Evolutionary conservation across 768 basidiomycete genomes (phyloP), one percentile per base, ranked within the genome.

Genomic region (Russula compacta): DNA sequence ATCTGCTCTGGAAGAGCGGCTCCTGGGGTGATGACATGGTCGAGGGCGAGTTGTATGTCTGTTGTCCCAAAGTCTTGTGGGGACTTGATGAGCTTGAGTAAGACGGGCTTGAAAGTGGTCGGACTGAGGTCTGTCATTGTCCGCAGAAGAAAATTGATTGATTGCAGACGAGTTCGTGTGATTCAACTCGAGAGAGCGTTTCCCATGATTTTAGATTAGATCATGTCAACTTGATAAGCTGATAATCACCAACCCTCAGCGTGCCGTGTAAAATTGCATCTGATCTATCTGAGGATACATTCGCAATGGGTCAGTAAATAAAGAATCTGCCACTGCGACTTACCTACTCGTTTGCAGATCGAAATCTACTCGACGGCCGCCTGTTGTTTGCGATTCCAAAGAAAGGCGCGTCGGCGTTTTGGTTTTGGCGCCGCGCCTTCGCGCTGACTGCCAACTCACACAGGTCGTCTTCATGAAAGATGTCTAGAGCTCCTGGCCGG

Each of bases 371-470:
- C 56, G 81, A 91, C 63, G 93, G 92, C 50, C 83, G 94, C 46
- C 70, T 95, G 63, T 78, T 99, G 42, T 95, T 99, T 67, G 95
- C 95, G 9, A 91, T 99, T 67, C 95, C 95, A 2, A 98, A 98
- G 79, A 99, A 98, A 83, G 95, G 95, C 86, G 64, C 50, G 66
- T 6, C 15, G 7, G 8, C 29, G 3, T n/a, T 32, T 2, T 5
- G 19, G 7, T 8, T 42, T 43, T 52, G 46, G 55, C 43, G 35
- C 29, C 46, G 55, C 43, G 35, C 29, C 15, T 6, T 21, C 19
- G 39, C 24, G 29, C 47, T 32, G n/a, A 58, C 50, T 14, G 24
- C 46, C 53, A 32, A 15, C 10, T 7, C 43, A 51, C 40, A 7
- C 66, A 94, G 92, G 92, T 58, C 79, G 95, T 66, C 78, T 99